Evolutionary conservation across 2,329 filamentous ascomycete genomes (phyloP).

Genomic region (Colletotrichum lini): DNA sequence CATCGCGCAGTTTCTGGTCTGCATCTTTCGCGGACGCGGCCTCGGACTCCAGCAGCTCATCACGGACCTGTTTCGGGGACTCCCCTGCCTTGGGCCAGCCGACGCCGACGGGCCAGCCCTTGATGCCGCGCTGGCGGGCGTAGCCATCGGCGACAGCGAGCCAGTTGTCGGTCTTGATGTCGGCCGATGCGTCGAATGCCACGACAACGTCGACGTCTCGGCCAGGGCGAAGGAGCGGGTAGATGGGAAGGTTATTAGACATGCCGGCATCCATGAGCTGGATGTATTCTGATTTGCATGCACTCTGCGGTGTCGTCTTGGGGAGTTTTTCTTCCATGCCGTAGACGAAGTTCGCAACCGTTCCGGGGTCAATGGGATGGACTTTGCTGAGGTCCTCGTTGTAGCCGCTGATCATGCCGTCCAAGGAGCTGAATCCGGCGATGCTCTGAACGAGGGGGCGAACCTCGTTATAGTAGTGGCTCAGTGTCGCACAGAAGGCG

Average conservation of each 20-base stretch:
- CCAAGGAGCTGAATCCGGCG: conserved; percentile 81
- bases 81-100: conserved; percentile 85
- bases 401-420: conserved; percentile 82
- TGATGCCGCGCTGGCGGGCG: conserved; percentile 88
- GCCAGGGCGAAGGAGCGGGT: conserved; percentile 90
- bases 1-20: conserved; percentile 73
- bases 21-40: conserved; percentile 72
- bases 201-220: conserved; percentile 91
- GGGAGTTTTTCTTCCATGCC: conserved; percentile 85
- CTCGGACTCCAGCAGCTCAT: conserved; percentile 78
- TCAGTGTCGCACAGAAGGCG: conserved; percentile 95
- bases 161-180: conserved; percentile 96
- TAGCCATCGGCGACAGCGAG: conserved; percentile 95
- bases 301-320: conserved; percentile 81
- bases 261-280: conserved; percentile 97
- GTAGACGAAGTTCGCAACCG: conserved; percentile 89
- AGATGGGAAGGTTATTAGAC: conserved; percentile 98
- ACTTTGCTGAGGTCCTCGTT: conserved; percentile 91
- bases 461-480: conserved; percentile 96
- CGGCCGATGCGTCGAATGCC: conserved; percentile 94
- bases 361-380: conserved; percentile 93
- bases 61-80: conserved; percentile 70
- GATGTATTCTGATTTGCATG: conserved; percentile 79
- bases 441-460: conserved; percentile 84
- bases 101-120: conserved; percentile 94